A percentile compares a stretch with the other conserved stretches of the same genome.
These are phyloP conservation scores for Amaranthus cruentus DNA, from an alignment of 148 eudicot species.

Conservation along the genomic window DNA sequence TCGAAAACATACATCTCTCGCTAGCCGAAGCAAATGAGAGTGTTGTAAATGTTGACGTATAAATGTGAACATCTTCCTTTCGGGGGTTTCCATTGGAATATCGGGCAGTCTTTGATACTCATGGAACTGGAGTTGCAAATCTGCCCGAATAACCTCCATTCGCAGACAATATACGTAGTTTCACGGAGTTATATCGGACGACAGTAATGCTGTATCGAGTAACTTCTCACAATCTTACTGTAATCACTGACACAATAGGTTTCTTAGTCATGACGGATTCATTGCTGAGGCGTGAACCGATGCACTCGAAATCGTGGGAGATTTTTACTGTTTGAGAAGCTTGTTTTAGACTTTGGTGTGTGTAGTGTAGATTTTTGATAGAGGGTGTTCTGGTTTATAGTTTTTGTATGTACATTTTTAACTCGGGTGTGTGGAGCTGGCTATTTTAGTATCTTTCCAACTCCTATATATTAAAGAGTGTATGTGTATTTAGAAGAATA, in stretches of 20 bases:
- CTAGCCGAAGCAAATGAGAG: constrained; percentile 10
- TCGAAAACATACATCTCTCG: not conserved
- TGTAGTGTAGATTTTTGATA: constrained; percentile 10
- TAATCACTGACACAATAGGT: constrained; percentile 13
- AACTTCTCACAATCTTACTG: constrained; percentile 13
- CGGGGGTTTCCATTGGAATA: not conserved
- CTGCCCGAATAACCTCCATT: not conserved
- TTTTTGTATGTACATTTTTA: constrained; percentile 25
- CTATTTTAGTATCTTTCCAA: constrained; percentile 10
- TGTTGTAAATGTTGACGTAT: not conserved
- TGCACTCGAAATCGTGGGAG: constrained; percentile 13
- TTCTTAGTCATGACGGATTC: constrained; percentile 17
- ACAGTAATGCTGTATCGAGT: constrained; percentile 15
- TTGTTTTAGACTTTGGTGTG: constrained; percentile 18
- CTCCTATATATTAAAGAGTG: constrained; percentile 15
- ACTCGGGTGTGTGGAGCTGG: constrained; percentile 16
- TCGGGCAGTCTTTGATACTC: not conserved
- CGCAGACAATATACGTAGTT: constrained; percentile 7
- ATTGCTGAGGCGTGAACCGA: not conserved
- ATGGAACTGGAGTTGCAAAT: not conserved
- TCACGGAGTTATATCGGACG: constrained; percentile 15
- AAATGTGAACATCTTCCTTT: not conserved
- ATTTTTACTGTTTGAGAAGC: constrained; percentile 14
- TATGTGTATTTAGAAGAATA: constrained; percentile 27
- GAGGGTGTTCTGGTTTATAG: constrained; percentile 17